Evolutionary conservation across 257 asterid species (phyloP).

Genomic region (Solanum acaule): DNA sequence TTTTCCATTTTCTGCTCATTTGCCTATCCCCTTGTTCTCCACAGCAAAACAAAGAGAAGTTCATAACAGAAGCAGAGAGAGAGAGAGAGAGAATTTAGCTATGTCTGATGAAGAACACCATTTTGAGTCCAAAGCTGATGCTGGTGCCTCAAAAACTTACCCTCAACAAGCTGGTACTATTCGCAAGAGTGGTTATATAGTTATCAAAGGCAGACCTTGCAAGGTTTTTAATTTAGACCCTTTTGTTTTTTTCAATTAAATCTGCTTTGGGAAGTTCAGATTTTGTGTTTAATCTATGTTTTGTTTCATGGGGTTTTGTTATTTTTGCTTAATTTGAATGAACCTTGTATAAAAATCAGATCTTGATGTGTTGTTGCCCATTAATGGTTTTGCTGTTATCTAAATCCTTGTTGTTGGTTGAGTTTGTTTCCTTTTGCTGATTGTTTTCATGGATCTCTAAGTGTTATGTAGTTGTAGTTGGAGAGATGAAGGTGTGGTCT

Average conservation of each 20-base stretch:
- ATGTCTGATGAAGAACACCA: slow-evolving; percentile 2
- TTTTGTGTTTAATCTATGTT: not conserved
- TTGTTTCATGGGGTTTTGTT: not conserved
- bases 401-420: not conserved
- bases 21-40: not conserved
- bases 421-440: not conserved
- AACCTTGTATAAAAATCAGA: not conserved
- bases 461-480: not conserved
- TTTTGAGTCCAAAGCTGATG: slow-evolving; percentile 2
- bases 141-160: slow-evolving; percentile 5
- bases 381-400: not conserved
- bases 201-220: slow-evolving; percentile 22
- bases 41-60: not conserved
- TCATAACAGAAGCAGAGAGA: not conserved
- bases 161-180: slow-evolving; percentile 32
- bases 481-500: not conserved
- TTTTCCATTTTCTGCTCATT: not conserved
- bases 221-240: slow-evolving; percentile 2
- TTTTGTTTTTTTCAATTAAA: not conserved
- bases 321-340: not conserved
- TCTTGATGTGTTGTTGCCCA: not conserved
- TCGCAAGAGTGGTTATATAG: slow-evolving; percentile 22
- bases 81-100: not conserved
- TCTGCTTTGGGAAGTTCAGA: not conserved
- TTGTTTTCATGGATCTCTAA: not conserved